Conservation (phyloP, 768 basidiomycete species). For the Suillus lakei region DNA sequence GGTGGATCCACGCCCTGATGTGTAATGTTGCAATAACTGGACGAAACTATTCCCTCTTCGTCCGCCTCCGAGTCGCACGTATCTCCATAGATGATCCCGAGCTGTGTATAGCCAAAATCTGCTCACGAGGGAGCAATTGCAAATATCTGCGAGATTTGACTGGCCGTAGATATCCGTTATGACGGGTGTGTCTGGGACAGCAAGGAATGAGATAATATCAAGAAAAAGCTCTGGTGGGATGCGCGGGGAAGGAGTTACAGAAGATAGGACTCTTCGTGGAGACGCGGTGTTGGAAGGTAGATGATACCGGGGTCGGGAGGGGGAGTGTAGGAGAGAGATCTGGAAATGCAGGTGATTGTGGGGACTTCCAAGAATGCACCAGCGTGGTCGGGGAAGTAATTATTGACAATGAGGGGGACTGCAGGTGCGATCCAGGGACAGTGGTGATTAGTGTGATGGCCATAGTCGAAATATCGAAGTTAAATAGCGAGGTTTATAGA, state of each 20-base stretch:
- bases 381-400: not conserved
- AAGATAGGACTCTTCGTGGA: not conserved
- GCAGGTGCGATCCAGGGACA: not conserved
- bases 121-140: slow-evolving; percentile 34
- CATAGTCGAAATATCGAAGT: not conserved
- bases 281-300: not conserved
- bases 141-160: slow-evolving; percentile 23
- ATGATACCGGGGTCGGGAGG: not conserved
- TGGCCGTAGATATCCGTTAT: slow-evolving; percentile 20
- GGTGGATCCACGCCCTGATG: slow-evolving; percentile 24
- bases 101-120: slow-evolving; percentile 34
- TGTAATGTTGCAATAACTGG: slow-evolving; percentile 23
- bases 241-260: slow-evolving; percentile 12
- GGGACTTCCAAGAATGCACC: slow-evolving; percentile 1
- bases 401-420: not conserved
- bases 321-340: not conserved
- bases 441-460: slow-evolving; percentile 1
- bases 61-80: slow-evolving; percentile 23
- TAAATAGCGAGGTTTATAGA: not conserved
- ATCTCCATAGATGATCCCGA: slow-evolving; percentile 27
- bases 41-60: slow-evolving; percentile 27
- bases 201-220: slow-evolving; percentile 32
- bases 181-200: slow-evolving; percentile 16
- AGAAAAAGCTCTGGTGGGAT: slow-evolving; percentile 37
- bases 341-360: not conserved